A percentile compares a stretch with the other conserved stretches of the same genome.
Conservation (phyloP, 148 eudicot species). For the Chenopodium formosanum region DNA sequence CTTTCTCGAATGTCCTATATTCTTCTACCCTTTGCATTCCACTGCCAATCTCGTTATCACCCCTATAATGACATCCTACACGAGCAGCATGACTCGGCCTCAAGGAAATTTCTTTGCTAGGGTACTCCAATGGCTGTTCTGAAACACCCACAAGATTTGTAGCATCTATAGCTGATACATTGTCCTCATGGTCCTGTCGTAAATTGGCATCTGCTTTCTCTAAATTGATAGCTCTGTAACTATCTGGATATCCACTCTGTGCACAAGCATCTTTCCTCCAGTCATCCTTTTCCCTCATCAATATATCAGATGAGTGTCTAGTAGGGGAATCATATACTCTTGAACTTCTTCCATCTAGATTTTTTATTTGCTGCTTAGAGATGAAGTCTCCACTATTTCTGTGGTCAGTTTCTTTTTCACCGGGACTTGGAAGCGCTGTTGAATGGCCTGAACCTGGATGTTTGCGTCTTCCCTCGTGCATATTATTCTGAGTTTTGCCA, state of each 20-base stretch:
- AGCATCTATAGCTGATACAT: slow-evolving; percentile 26
- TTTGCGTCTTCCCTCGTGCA: slow-evolving; percentile 28
- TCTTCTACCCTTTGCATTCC: slow-evolving; percentile 34
- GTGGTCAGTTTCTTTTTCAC: slow-evolving; percentile 34
- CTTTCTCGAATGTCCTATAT: slow-evolving; percentile 29
- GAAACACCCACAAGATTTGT: slow-evolving; percentile 27
- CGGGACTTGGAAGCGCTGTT: slow-evolving; percentile 21
- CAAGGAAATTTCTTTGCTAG: slow-evolving; percentile 20
- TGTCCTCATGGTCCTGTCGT: slow-evolving; percentile 24
- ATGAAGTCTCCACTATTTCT: slow-evolving; percentile 14
- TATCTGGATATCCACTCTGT: slow-evolving; percentile 28
- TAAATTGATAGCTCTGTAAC: slow-evolving; percentile 19
- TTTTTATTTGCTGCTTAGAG: slow-evolving; percentile 35
- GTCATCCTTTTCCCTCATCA: slow-evolving; percentile 27
- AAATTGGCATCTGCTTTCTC: slow-evolving; percentile 22
- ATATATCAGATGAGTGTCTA: slow-evolving; percentile 27
- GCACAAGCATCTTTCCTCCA: slow-evolving; percentile 26
- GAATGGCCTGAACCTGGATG: slow-evolving; percentile 25
- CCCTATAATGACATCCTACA: slow-evolving; percentile 28
- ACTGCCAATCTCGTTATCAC: slow-evolving; percentile 25
- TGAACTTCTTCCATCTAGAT: slow-evolving; percentile 29
- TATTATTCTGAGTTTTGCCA: slow-evolving; percentile 18
- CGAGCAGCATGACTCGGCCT: slow-evolving; percentile 24
- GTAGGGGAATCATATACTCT: slow-evolving; percentile 28
- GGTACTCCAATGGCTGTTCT: slow-evolving; percentile 26